Conservation (phyloP, 1,139 yeast species). For the Suhomyces bribrorum region DNA sequence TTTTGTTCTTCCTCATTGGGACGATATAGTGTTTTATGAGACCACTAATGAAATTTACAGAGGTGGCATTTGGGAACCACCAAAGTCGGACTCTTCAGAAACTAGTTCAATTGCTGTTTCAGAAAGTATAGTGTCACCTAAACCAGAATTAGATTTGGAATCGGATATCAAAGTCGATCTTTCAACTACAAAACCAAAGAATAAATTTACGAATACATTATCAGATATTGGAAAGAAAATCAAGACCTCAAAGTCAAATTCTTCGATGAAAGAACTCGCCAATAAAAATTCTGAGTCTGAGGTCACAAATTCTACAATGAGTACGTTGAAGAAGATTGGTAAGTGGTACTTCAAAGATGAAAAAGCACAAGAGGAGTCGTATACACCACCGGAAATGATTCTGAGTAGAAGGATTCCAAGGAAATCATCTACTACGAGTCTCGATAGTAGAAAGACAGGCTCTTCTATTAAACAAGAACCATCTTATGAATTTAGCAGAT, state of each 20-base stretch:
- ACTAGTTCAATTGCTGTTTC: slow-evolving; percentile 4
- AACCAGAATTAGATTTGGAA: not conserved
- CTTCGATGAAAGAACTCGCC: not conserved
- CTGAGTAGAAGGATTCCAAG: slow-evolving; percentile 51
- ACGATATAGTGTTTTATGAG: slow-evolving; percentile 73
- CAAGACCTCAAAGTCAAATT: slow-evolving; percentile 10
- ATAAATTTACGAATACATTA: slow-evolving; percentile 28
- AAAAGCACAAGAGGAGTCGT: slow-evolving; percentile 25
- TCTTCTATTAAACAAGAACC: slow-evolving; percentile 12
- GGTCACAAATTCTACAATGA: slow-evolving; percentile 18
- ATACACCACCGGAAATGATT: slow-evolving; percentile 67
- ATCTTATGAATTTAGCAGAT: slow-evolving; percentile 17
- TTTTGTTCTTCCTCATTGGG: slow-evolving; percentile 84
- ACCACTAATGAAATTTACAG: slow-evolving; percentile 70
- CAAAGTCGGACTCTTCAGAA: slow-evolving; percentile 7
- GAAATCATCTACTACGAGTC: slow-evolving; percentile 15
- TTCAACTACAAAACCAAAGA: slow-evolving; percentile 8
- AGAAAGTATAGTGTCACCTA: slow-evolving; percentile 1
- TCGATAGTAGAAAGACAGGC: slow-evolving; percentile 1
- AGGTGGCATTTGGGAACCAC: slow-evolving; percentile 88
- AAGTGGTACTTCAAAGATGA: slow-evolving; percentile 66
- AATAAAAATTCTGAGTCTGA: slow-evolving; percentile 2
- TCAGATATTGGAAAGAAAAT: slow-evolving; percentile 39
- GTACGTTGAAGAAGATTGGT: slow-evolving; percentile 60
- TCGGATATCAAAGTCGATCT: slow-evolving; percentile 4